Conservation (phyloP, 345 rosid genomes). For the Citrus cavaleriei region DNA sequence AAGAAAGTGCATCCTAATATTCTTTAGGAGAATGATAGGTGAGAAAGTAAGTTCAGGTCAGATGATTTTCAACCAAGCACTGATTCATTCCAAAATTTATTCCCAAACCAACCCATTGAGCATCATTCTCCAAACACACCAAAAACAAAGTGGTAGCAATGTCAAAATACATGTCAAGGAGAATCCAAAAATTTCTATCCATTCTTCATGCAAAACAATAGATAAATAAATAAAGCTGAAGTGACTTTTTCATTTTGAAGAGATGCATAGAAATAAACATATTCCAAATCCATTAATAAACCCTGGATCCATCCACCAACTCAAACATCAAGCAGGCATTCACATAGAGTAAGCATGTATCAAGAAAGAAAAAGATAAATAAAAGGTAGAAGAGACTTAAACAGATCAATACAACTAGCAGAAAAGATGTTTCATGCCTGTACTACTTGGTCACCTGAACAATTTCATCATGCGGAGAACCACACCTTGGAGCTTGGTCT, state of each 20-base stretch:
- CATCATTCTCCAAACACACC: neutral
- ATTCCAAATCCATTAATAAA: neutral
- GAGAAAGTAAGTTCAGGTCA: neutral
- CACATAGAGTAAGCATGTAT: neutral
- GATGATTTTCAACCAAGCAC: neutral
- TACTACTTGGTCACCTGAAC: slow-evolving; percentile 52
- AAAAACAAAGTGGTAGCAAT: neutral
- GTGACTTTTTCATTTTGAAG: neutral
- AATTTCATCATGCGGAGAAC: slow-evolving; percentile 56
- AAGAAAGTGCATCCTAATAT: too few relatives aligned
- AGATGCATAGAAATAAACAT: neutral
- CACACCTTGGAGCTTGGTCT: slow-evolving; percentile 58
- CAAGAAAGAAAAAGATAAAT: neutral
- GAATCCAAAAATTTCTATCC: neutral
- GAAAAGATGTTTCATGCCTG: neutral
- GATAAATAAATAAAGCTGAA: neutral
- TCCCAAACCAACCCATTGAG: neutral
- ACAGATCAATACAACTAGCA: neutral
- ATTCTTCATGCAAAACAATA: neutral
- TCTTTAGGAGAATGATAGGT: neutral
- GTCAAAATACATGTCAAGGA: neutral
- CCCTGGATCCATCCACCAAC: neutral
- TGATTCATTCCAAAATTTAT: neutral
- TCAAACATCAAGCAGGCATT: neutral
- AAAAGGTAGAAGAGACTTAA: neutral